These are phyloP conservation scores for Schizophyllum commune DNA, from an alignment of 1,284 basidiomycete species.

Conservation along the genomic window DNA sequence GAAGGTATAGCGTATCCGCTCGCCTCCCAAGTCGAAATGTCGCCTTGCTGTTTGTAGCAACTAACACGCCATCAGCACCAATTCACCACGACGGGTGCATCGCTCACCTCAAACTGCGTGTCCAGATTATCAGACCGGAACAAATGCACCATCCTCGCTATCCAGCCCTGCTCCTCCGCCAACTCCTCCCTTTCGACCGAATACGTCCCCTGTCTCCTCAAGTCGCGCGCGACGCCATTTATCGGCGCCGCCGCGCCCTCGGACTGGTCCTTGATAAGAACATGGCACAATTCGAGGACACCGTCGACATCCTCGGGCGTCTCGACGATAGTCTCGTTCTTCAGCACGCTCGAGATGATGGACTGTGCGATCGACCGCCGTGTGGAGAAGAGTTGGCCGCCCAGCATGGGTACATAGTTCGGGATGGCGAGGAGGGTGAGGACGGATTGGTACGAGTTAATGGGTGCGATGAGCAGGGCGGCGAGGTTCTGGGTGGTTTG, in stretches of 20 bases:
- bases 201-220: constrained; percentile 48
- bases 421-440: constrained; percentile 91
- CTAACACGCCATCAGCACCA: constrained; percentile 28
- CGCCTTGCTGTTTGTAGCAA: constrained; percentile 82
- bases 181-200: constrained; percentile 74
- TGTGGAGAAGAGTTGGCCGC: constrained; percentile 81
- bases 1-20: constrained; percentile 90
- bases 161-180: constrained; percentile 96
- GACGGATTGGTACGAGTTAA: constrained; percentile 90
- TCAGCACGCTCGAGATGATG: constrained; percentile 85
- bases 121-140: constrained; percentile 80
- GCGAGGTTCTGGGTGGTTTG: constrained; percentile 87
- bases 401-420: constrained; percentile 75
- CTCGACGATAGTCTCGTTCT: constrained; percentile 91
- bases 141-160: constrained; percentile 91
- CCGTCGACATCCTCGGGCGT: constrained; percentile 87
- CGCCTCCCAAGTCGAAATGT: constrained; percentile 86
- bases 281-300: constrained; percentile 84
- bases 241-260: constrained; percentile 34
- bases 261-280: constrained; percentile 83
- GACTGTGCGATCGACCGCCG: constrained; percentile 87
- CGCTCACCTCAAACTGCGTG: constrained; percentile 78
- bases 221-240: constrained; percentile 34
- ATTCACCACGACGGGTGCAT: background rate
- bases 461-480: constrained; percentile 82